These are phyloP conservation scores for Fraxinus nigra DNA, from an alignment of 305 asterid genomes.

Conservation along the genomic window DNA sequence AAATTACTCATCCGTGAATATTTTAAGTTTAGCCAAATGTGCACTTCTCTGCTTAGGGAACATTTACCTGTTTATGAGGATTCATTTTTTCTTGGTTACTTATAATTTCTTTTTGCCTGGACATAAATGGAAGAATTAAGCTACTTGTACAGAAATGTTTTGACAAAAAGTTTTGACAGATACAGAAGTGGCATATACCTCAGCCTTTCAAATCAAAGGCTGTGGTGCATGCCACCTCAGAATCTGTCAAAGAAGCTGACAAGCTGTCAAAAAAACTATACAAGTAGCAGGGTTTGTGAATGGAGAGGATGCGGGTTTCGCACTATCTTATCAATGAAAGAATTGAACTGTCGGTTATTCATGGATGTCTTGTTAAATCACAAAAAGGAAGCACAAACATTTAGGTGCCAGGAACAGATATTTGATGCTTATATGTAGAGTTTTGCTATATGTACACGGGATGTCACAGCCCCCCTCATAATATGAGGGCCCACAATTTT, in stretches of 20 bases:
- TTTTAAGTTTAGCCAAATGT: background rate
- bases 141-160: too few relatives aligned
- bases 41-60: background rate
- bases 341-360: background rate
- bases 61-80: background rate
- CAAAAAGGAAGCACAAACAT: background rate
- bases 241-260: too few relatives aligned
- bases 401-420: background rate
- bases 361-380: background rate
- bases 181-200: too few relatives aligned
- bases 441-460: too few relatives aligned
- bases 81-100: background rate
- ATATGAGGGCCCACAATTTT: too few relatives aligned
- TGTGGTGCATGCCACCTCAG: too few relatives aligned
- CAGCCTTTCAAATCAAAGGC: too few relatives aligned
- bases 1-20: background rate
- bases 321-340: background rate
- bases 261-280: too few relatives aligned
- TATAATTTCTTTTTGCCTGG: background rate
- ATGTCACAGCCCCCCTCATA: too few relatives aligned
- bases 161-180: too few relatives aligned
- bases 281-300: too few relatives aligned
- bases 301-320: background rate
- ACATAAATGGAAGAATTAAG: too few relatives aligned
- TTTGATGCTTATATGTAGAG: background rate